These are phyloP conservation scores for Phoenix roebelenii DNA, from an alignment of 176 grass and related monocot genomes.

Conservation along the genomic window DNA sequence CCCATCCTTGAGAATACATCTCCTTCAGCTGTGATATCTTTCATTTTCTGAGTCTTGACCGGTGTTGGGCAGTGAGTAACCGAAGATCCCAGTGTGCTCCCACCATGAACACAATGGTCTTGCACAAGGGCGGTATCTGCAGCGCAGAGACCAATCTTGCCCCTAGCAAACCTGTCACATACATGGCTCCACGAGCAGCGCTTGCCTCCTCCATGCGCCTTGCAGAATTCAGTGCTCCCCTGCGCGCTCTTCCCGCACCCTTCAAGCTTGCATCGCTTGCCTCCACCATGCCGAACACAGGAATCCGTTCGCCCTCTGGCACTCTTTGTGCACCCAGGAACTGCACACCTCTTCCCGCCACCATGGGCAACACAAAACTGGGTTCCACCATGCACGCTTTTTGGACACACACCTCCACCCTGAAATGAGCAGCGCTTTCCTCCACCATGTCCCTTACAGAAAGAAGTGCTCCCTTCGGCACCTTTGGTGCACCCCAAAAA, in stretches of 20 bases:
- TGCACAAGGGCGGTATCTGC: slow-evolving; percentile 52
- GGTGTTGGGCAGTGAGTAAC: background rate
- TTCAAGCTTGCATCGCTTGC: slow-evolving; percentile 51
- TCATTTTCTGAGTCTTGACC: slow-evolving; percentile 19
- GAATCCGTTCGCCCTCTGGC: slow-evolving; percentile 79
- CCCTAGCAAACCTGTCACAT: slow-evolving; percentile 60
- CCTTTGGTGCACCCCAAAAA: slow-evolving; percentile 80
- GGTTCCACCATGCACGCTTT: slow-evolving; percentile 81
- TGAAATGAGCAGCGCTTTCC: slow-evolving; percentile 83
- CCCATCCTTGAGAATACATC: slow-evolving; percentile 16
- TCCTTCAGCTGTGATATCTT: slow-evolving; percentile 19
- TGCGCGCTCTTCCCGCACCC: slow-evolving; percentile 71
- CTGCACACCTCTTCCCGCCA: slow-evolving; percentile 75
- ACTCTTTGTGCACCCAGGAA: slow-evolving; percentile 60
- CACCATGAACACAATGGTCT: slow-evolving; percentile 66
- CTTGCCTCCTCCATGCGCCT: slow-evolving; percentile 76
- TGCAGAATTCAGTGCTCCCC: slow-evolving; percentile 79
- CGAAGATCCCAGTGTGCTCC: slow-evolving; percentile 38
- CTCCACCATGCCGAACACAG: slow-evolving; percentile 91
- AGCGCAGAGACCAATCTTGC: slow-evolving; percentile 55
- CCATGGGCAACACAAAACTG: slow-evolving; percentile 79
- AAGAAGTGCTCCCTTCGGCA: slow-evolving; percentile 82
- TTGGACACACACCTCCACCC: slow-evolving; percentile 72
- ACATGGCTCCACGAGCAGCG: slow-evolving; percentile 45
- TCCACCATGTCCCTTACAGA: slow-evolving; percentile 85